Evolutionary conservation across 139 green algal species (phyloP).

Genomic region (Diplosphaera chodatii): DNA sequence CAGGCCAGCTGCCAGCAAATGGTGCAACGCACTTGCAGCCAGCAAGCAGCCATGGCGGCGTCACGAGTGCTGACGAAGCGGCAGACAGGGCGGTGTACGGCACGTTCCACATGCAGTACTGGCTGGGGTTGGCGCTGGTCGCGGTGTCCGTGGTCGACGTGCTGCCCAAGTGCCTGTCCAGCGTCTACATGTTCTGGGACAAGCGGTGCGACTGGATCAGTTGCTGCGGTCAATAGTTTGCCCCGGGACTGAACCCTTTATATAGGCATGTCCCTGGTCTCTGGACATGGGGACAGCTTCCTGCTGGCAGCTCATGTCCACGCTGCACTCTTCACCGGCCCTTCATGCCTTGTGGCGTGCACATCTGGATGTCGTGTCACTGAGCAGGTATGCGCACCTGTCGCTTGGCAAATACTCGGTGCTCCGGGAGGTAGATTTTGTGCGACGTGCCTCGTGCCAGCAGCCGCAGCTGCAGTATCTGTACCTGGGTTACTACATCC

Average conservation of each 20-base stretch:
- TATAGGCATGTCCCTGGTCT: no score
- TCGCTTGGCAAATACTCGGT: constrained; percentile 59
- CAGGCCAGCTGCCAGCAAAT: no score
- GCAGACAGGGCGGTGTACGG: constrained; percentile 42
- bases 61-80: neutral
- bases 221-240: no score
- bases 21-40: no score
- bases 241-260: no score
- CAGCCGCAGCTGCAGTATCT: constrained; percentile 69
- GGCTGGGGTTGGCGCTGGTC: constrained; percentile 73
- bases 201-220: no score
- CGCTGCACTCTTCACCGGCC: no score
- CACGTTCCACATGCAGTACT: constrained; percentile 94
- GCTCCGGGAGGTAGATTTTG: constrained; percentile 81
- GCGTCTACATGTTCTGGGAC: constrained; percentile 96
- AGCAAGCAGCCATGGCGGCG: neutral
- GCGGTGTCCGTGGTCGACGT: constrained; percentile 92
- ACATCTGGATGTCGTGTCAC: no score
- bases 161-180: constrained; percentile 74
- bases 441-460: constrained; percentile 25
- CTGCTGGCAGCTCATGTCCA: no score
- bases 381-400: constrained; percentile 32
- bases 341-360: no score
- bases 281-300: no score
- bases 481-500: constrained; percentile 96